Evolutionary conservation across 352 stramenopile genomes (phyloP).

Genomic region (Globisporangium parvum): DNA sequence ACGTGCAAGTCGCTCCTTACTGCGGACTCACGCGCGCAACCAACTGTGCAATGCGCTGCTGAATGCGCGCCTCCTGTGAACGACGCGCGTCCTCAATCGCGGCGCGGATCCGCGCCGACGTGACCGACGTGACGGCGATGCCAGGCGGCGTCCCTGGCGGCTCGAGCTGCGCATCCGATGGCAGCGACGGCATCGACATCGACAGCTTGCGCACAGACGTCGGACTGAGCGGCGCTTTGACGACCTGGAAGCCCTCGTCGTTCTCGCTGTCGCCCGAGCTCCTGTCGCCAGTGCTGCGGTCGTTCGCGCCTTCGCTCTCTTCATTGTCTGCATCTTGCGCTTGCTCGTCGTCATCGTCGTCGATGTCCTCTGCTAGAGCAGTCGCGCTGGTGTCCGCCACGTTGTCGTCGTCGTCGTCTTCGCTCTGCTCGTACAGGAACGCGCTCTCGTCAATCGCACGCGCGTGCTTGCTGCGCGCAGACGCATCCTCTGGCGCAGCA

Average conservation of each 20-base stretch:
- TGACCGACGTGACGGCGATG: constrained; percentile 24
- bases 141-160: constrained; percentile 24
- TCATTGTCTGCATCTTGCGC: constrained; percentile 24
- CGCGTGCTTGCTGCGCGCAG: constrained; percentile 23
- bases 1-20: not conserved
- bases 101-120: constrained; percentile 40
- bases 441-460: constrained; percentile 33
- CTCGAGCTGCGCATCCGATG: constrained; percentile 2
- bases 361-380: constrained; percentile 16
- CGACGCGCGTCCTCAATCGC: constrained; percentile 47
- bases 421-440: constrained; percentile 40
- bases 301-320: constrained; percentile 16
- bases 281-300: constrained; percentile 10
- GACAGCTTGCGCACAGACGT: constrained; percentile 7
- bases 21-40: constrained; percentile 5
- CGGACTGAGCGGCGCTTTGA: constrained; percentile 20
- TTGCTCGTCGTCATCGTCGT: constrained; percentile 21
- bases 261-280: constrained; percentile 24
- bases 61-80: constrained; percentile 46
- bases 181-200: constrained; percentile 12
- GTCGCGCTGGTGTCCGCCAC: not conserved
- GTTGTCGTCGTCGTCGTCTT: not conserved
- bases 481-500: constrained; percentile 18
- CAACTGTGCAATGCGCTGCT: constrained; percentile 61
- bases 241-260: constrained; percentile 37